These are phyloP conservation scores for Apiospora kogelbergensis DNA, from an alignment of 2,329 filamentous ascomycete genomes.

Conservation along the genomic window DNA sequence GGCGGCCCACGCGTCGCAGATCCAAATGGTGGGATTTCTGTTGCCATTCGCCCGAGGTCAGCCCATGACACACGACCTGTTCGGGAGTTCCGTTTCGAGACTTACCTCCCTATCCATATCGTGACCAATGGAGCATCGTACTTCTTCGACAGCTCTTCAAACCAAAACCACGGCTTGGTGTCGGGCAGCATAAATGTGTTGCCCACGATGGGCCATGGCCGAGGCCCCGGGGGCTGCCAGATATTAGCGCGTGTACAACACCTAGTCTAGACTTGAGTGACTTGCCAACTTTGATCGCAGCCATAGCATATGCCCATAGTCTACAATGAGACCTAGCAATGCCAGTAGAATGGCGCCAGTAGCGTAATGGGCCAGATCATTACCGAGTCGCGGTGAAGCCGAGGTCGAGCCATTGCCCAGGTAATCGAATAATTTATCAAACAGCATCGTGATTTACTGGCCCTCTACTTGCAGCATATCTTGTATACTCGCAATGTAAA, in stretches of 20 bases:
- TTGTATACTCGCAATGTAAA: neutral
- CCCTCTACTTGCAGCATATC: neutral
- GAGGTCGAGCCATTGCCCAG: neutral
- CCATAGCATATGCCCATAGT: slow-evolving; percentile 51
- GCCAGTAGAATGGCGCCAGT: neutral
- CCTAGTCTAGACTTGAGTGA: neutral
- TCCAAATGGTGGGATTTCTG: slow-evolving; percentile 43
- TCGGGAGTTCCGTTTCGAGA: neutral
- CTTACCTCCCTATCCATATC: slow-evolving; percentile 53
- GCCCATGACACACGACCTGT: neutral
- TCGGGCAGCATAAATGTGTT: slow-evolving; percentile 56
- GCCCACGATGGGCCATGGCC: slow-evolving; percentile 53
- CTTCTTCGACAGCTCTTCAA: slow-evolving; percentile 51
- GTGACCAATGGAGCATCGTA: slow-evolving; percentile 52
- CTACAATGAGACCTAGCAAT: slow-evolving; percentile 31
- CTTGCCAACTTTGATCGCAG: slow-evolving; percentile 47
- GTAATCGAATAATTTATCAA: neutral
- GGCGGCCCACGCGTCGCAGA: slow-evolving; percentile 50
- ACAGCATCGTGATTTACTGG: neutral
- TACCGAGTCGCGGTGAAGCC: neutral
- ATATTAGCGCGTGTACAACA: neutral
- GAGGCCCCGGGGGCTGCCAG: slow-evolving; percentile 50
- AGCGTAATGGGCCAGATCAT: neutral
- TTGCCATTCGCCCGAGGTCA: neutral
- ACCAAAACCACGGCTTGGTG: slow-evolving; percentile 58